These are phyloP conservation scores for Biscutella auriculata DNA, from an alignment of 441 rosid genomes.

Conservation along the genomic window DNA sequence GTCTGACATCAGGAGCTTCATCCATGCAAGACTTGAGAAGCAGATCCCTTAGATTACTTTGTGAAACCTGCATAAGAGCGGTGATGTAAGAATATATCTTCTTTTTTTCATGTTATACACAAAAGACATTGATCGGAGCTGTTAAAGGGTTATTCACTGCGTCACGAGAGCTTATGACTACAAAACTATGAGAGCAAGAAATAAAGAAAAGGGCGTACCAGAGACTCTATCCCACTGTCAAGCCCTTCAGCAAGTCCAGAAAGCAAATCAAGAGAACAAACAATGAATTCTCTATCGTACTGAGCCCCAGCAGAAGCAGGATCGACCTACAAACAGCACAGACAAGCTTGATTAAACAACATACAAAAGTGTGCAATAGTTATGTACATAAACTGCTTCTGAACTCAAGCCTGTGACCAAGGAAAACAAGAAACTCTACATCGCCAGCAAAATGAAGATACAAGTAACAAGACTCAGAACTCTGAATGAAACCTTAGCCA, in stretches of 20 bases:
- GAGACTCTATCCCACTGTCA: conserved; percentile 79
- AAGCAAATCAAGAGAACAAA: conserved; percentile 89
- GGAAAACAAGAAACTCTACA: conserved; percentile 3
- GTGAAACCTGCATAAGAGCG: conserved; percentile 45
- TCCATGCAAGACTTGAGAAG: conserved; percentile 91
- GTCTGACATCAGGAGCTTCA: conserved; percentile 81
- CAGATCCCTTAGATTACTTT: conserved; percentile 70
- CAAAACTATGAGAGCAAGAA: not conserved
- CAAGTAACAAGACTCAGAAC: too few relatives aligned
- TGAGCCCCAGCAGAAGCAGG: conserved; percentile 64
- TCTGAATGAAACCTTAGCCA: conserved; percentile 31
- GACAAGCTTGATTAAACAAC: conserved; percentile 1
- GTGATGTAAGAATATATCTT: not conserved
- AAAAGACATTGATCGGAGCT: not conserved
- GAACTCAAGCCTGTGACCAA: conserved; percentile 2
- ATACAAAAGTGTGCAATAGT: not conserved
- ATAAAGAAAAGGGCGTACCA: conserved; percentile 42
- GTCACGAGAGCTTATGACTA: not conserved
- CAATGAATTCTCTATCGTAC: conserved; percentile 83
- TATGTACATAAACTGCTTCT: not conserved
- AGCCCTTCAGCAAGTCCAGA: conserved; percentile 97
- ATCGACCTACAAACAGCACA: conserved; percentile 48
- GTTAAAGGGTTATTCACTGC: not conserved
- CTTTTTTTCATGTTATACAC: not conserved
- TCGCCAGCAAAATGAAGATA: not conserved